Conservation (phyloP, 1,284 basidiomycete genomes). For the Papiliotrema fonsecae region DNA sequence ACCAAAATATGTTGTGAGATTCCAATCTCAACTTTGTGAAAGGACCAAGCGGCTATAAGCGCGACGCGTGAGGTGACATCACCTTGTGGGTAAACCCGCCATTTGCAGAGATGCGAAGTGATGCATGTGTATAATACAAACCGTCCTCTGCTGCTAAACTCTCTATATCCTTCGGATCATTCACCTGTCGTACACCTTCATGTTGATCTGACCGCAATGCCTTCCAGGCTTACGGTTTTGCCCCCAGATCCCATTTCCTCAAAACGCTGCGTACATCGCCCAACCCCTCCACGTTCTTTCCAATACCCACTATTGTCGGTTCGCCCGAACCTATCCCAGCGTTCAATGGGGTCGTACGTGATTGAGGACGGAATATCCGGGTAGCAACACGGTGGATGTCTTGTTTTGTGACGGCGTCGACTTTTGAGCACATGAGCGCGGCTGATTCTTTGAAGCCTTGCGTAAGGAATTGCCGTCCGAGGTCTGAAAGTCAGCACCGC, state of each 20-base stretch:
- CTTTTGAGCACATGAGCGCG: slow-evolving; percentile 85
- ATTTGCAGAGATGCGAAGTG: no score
- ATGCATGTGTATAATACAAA: no score
- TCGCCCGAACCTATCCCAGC: slow-evolving; percentile 46
- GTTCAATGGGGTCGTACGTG: slow-evolving; percentile 28
- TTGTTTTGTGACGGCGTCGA: slow-evolving; percentile 72
- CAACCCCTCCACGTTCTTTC: slow-evolving; percentile 35
- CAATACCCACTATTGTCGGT: slow-evolving; percentile 50
- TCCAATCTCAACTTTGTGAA: no score
- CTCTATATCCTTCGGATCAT: no score
- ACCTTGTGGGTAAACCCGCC: no score
- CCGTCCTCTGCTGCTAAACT: no score
- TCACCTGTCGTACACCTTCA: no score
- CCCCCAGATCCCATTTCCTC: slow-evolving; percentile 42
- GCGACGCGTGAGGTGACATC: no score
- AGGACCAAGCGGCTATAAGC: no score
- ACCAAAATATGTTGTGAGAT: no score
- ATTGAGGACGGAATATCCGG: slow-evolving; percentile 37
- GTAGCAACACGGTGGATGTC: slow-evolving; percentile 45
- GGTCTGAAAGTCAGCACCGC: slow-evolving; percentile 32
- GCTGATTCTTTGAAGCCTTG: slow-evolving; percentile 82
- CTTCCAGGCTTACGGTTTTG: not conserved
- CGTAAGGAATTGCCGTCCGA: slow-evolving; percentile 74
- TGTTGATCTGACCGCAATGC: no score
- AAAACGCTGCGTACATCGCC: slow-evolving; percentile 44